phyloP scores from a whole-genome alignment of 2,329 filamentous ascomycete species.

The Claviceps digitariae region DNA sequence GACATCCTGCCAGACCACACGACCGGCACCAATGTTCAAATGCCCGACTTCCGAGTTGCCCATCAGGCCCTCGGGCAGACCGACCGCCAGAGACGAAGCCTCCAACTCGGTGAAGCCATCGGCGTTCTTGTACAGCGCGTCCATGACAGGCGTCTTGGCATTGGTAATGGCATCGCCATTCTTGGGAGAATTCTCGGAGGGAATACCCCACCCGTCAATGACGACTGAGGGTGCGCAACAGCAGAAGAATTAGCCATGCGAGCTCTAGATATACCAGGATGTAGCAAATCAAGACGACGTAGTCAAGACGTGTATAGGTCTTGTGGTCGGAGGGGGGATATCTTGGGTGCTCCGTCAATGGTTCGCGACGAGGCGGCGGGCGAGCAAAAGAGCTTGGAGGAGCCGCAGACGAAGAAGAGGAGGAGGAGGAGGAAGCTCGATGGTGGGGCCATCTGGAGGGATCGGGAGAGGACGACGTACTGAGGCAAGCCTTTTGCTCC shows the following conservation, averaged over 20 bases:
- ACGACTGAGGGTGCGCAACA: conserved; percentile 55
- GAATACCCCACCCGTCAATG: conserved; percentile 97
- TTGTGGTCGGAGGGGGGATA: neutral
- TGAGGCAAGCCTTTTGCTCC: conserved; percentile 48
- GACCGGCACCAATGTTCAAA: conserved; percentile 92
- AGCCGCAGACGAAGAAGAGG: conserved; percentile 1
- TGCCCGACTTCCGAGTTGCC: conserved; percentile 98
- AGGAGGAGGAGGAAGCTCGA: neutral
- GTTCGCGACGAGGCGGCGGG: conserved; percentile 11
- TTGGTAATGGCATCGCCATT: conserved; percentile 91
- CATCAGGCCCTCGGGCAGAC: conserved; percentile 93
- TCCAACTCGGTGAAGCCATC: conserved; percentile 88
- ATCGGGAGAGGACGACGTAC: conserved; percentile 33
- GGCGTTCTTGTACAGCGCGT: conserved; percentile 67
- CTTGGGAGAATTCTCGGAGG: conserved; percentile 65
- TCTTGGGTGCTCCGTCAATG: neutral
- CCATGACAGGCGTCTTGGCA: conserved; percentile 90
- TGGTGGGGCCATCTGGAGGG: conserved; percentile 13
- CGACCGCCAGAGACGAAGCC: conserved; percentile 89
- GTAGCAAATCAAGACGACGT: conserved; percentile 34
- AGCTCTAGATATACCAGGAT: conserved; percentile 43
- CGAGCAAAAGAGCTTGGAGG: conserved; percentile 5
- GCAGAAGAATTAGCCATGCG: conserved; percentile 44
- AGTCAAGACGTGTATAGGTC: conserved; percentile 14
- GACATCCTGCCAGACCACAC: conserved; percentile 97